A percentile compares a stretch with the other conserved stretches of the same genome.
Evolutionary conservation across 2,329 filamentous ascomycete genomes (phyloP).

Genomic region (Talaromyces albobiverticillius): DNA sequence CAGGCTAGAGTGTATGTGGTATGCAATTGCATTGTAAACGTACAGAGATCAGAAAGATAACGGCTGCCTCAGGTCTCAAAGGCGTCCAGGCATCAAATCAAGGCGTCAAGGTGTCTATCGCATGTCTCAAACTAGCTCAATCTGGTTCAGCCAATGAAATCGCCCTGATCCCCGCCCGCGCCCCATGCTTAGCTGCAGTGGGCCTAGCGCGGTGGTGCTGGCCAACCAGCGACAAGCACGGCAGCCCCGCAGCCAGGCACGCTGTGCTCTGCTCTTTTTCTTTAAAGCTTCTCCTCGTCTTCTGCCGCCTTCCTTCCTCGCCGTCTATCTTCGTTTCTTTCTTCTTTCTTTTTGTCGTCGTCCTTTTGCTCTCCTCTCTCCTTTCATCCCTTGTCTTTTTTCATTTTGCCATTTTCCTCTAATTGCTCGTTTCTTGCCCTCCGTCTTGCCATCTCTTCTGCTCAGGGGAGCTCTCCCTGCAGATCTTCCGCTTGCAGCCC

Average conservation of each 20-base stretch:
- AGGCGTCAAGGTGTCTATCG: no score
- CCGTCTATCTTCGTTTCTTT: background rate
- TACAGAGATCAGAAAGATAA: no score
- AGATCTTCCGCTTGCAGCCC: conserved; percentile 6
- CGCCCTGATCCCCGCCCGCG: no score
- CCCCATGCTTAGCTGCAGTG: background rate
- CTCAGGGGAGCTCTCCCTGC: background rate
- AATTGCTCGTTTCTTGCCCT: background rate
- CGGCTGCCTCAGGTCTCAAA: no score
- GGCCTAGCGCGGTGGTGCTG: background rate
- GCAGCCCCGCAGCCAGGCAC: conserved; percentile 7
- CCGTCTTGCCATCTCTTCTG: conserved; percentile 8
- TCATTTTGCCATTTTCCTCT: conserved; percentile 3
- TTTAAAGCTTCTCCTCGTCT: background rate
- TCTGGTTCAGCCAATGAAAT: background rate
- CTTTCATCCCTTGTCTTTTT: conserved; percentile 3
- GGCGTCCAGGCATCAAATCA: no score
- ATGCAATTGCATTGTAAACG: no score
- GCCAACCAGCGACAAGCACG: background rate
- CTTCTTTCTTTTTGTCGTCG: background rate
- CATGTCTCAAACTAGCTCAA: conserved; percentile 11
- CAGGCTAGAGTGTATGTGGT: no score
- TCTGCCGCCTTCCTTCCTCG: background rate
- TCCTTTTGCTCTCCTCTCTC: background rate
- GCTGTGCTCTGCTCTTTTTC: background rate